Evolutionary conservation across 2,329 filamentous ascomycete species (phyloP).

Genomic region (Ceratocystis cacaofunesta): DNA sequence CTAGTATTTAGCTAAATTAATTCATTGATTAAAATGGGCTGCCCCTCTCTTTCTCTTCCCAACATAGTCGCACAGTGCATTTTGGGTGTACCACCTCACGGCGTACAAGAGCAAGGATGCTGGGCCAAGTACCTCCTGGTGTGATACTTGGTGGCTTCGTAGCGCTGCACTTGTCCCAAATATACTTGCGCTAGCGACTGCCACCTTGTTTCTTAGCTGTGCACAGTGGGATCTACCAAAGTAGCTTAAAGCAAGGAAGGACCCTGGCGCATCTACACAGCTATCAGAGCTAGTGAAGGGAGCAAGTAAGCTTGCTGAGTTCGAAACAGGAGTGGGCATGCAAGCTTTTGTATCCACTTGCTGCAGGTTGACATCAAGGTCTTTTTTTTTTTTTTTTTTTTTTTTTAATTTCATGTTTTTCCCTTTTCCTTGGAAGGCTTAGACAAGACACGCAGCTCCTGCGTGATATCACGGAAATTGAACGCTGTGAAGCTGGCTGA

Average conservation of each 20-base stretch:
- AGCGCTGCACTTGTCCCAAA: not conserved
- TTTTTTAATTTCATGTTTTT: no score
- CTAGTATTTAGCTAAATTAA: not conserved
- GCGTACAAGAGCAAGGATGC: not conserved
- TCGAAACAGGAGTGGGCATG: not conserved
- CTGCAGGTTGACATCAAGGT: conserved; percentile 1
- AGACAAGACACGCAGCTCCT: not conserved
- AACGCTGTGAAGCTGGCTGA: no score
- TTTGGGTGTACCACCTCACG: not conserved
- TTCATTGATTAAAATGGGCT: not conserved
- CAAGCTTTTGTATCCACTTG: not conserved
- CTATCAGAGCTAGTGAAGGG: not conserved
- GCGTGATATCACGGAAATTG: no score
- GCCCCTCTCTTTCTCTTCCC: not conserved
- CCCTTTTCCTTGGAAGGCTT: not conserved
- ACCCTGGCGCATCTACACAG: not conserved
- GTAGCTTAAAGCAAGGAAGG: not conserved
- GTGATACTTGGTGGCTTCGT: conserved; percentile 2
- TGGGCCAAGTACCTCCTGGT: conserved; percentile 3
- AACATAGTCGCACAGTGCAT: conserved; percentile 2
- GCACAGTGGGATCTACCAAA: not conserved
- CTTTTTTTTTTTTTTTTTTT: not conserved
- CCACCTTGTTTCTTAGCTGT: not conserved
- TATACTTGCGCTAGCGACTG: not conserved
- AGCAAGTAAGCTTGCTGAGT: not conserved